phyloP scores from a whole-genome alignment of 2,329 filamentous ascomycete species.

The Endoconidiophora polonica region DNA sequence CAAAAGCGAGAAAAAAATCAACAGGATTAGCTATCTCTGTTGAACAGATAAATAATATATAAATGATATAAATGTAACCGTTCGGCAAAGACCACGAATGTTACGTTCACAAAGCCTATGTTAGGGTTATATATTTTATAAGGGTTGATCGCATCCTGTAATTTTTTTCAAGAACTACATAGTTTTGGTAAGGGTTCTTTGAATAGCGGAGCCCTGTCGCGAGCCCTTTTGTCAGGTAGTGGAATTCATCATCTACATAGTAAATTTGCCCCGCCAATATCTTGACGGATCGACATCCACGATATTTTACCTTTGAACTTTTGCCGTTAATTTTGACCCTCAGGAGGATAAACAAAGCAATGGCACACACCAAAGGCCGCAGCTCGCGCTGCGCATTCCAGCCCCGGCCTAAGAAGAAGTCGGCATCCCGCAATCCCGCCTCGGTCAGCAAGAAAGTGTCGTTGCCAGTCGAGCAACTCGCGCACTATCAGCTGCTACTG shows the following conservation, averaged over 20 bases:
- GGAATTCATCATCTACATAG: too few relatives aligned
- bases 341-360: not conserved
- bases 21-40: constrained; percentile 2
- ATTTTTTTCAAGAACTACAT: not conserved
- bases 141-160: not conserved
- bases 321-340: not conserved
- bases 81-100: too few relatives aligned
- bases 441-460: not conserved
- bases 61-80: not conserved
- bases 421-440: not conserved
- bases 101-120: too few relatives aligned
- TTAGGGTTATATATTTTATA: too few relatives aligned
- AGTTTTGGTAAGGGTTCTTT: not conserved
- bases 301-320: not conserved
- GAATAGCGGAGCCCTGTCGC: too few relatives aligned
- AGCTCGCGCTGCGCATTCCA: constrained; percentile 13
- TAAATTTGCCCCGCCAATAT: not conserved
- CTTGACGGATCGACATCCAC: not conserved
- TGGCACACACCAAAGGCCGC: constrained; percentile 10
- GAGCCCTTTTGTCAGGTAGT: too few relatives aligned
- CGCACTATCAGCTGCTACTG: constrained; percentile 29
- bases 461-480: constrained; percentile 1
- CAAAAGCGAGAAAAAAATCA: not conserved
- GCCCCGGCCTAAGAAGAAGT: constrained; percentile 12
- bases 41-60: constrained; percentile 7